Base-by-base conservation (phyloP, 352 stramenopile species). In the Globisporangium mamillatum region DNA sequence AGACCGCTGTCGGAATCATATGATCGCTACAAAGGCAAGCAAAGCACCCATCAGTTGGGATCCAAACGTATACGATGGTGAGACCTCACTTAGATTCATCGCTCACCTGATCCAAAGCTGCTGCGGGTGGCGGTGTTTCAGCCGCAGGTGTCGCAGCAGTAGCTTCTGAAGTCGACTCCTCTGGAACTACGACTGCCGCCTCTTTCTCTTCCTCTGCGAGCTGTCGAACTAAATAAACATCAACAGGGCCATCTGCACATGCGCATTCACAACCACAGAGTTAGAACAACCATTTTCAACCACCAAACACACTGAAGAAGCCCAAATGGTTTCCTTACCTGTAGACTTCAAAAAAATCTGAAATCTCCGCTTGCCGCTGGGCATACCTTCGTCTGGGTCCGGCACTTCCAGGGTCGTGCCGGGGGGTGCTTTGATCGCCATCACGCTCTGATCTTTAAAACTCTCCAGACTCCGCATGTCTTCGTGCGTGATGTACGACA, bases 371-470 rank as follows among this genome's bases (percentile, higher is more conserved):
- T 91, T 89, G 20, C 93, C 93, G 22, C 72, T 74, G 20, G 84
- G 77, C 89, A 98, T 98, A n/a, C 91, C 94, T 77, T 98, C 90
- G 63, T 98, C 93, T 7, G 93, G 94, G 70, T 98, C 89, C 18
- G 94, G 96, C 5, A 98, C 94, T 75, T 98, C 96, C 48, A 99
- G 78, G 50, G 89, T 98, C 57, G 96, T 98, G 50, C 96, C 95
- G 7, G 91, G 79, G 24, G 96, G 96, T 48, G 95, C 94, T 67
- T 96, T 97, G 67, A 99, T 97, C 22, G 93, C 96, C 88, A 99
- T 97, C 20, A 98, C 90, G 54, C 88, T 96, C 66, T 97, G 89
- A 50, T 95, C 87, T 24, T 78, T 74, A 70, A 96, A 95, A 61
- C 85, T 94, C 16, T 91, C 81, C 63, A 97, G 74, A 25, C 75